These are phyloP conservation scores for Astrothelium subdiscretum DNA, from an alignment of 495 filamentous ascomycete genomes.

Conservation along the genomic window DNA sequence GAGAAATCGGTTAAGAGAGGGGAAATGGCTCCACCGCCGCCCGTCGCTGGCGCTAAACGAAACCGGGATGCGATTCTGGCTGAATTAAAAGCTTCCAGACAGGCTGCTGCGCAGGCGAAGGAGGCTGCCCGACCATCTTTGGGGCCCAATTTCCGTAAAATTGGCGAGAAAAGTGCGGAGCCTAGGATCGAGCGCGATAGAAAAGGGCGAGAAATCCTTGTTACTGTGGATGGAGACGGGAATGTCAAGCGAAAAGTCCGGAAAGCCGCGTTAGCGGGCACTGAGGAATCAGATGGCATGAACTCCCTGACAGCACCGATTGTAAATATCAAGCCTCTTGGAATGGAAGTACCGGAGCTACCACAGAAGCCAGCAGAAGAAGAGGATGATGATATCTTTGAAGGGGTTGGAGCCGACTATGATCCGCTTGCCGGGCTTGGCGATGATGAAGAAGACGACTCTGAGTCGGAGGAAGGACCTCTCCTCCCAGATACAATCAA, in stretches of 20 bases:
- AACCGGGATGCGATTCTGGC: constrained; percentile 74
- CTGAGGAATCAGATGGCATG: constrained; percentile 4
- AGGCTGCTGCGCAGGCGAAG: constrained; percentile 45
- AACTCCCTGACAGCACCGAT: constrained; percentile 15
- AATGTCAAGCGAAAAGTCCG: constrained; percentile 76
- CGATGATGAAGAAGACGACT: constrained; percentile 39
- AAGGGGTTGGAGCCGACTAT: constrained; percentile 74
- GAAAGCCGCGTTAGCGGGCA: constrained; percentile 32
- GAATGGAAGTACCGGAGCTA: constrained; percentile 64
- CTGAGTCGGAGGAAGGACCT: constrained; percentile 14
- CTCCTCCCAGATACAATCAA: constrained; percentile 11
- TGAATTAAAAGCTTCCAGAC: constrained; percentile 64
- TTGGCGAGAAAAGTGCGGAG: constrained; percentile 48
- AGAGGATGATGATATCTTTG: constrained; percentile 68
- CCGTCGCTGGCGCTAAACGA: constrained; percentile 52
- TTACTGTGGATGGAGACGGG: constrained; percentile 77
- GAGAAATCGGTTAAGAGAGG: constrained; percentile 65
- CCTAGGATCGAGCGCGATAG: constrained; percentile 65
- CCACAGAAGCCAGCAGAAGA: constrained; percentile 32
- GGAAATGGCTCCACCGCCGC: constrained; percentile 52
- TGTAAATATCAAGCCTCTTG: constrained; percentile 53
- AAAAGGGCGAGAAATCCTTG: constrained; percentile 68
- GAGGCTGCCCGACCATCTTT: constrained; percentile 42
- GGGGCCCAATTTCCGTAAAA: constrained; percentile 64
- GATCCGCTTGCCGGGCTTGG: constrained; percentile 69